Evolutionary conservation across 1,284 basidiomycete genomes (phyloP), one percentile per base, ranked within the genome.

Genomic region (Sporisorium sorghi): DNA sequence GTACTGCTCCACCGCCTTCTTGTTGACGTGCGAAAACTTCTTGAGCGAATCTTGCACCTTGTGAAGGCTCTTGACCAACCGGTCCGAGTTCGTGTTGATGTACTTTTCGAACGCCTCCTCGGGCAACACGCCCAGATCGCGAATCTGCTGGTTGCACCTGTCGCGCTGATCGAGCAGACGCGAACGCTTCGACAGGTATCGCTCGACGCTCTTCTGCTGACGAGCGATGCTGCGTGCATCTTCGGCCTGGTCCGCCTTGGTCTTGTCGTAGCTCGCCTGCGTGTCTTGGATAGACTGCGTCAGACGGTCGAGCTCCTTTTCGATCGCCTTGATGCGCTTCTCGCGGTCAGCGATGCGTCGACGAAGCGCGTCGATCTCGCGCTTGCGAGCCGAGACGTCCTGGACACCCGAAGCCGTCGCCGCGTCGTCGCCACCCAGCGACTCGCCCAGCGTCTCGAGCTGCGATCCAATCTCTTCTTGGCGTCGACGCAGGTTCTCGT

Each of bases 1-100:
- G 87, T 97, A 98, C 85, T 98, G 94, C 85, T 99, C 97, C 82
- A 97, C 96, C 1, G 96, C 97, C 85, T 98, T 98, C 87, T 99
- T 99, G 88, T 99, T 99, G 75, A 99, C 96, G 83, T 98, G 95
- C 0, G 93, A 91, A 80, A 94, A 99, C 85, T 95, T 95, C 85
- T 96, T 97, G 72, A 99, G 87, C 30, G 90, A 89, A 79, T 97
- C 94, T 80, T 97, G 95, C 73, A 94, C 91, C 24, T 89, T 88
- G 81, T 97, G 94, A 37, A 99, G 88, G 73, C 91, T 92, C 86
- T 93, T 95, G 77, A 96, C 89, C 39, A 99, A 88, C 93, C 90
- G 89, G 77, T 97, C 94, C 11, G 92, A 87, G n/a, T 78, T 79
- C 62, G 92, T 91, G 58, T 88, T 90, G 12, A 90, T 91, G 83